A percentile compares a stretch with the other conserved stretches of the same genome.
Conservation (phyloP, 306 rosid species). For the Mucuna pruriens region DNA sequence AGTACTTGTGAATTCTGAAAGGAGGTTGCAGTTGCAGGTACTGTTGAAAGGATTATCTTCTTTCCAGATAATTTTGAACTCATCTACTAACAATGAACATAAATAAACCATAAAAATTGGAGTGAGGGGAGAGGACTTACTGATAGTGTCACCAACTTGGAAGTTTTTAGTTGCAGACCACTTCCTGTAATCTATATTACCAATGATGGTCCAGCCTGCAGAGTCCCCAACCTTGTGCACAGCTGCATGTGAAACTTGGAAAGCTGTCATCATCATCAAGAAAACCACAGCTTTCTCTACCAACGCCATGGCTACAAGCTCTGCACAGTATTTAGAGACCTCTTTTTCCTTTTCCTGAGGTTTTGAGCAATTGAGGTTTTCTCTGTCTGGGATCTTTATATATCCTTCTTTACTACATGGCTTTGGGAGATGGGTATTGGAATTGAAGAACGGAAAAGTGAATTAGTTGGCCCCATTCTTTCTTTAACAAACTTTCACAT, state of each 20-base stretch:
- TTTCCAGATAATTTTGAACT: background rate
- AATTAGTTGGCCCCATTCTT: slow-evolving; percentile 38
- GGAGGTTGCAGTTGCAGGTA: background rate
- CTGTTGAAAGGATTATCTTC: background rate
- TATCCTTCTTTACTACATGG: slow-evolving; percentile 38
- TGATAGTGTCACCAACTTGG: slow-evolving; percentile 63
- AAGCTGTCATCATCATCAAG: slow-evolving; percentile 31
- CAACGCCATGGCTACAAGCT: slow-evolving; percentile 48
- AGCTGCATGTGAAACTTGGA: slow-evolving; percentile 49
- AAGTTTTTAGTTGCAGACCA: slow-evolving; percentile 75
- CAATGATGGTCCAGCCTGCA: slow-evolving; percentile 75
- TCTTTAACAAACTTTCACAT: too few species aligned
- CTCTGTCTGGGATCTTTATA: slow-evolving; percentile 37
- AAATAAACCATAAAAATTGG: background rate
- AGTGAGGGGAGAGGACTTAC: slow-evolving; percentile 48
- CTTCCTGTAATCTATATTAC: slow-evolving; percentile 57
- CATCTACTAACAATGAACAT: background rate
- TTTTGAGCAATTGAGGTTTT: slow-evolving; percentile 11
- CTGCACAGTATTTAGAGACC: background rate
- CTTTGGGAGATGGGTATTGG: background rate
- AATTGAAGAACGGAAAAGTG: slow-evolving; percentile 29
- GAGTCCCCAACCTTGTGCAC: slow-evolving; percentile 79
- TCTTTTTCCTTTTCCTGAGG: slow-evolving; percentile 3
- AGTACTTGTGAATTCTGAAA: too few species aligned
- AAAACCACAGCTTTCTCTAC: slow-evolving; percentile 31